Base-by-base conservation (phyloP, 306 rosid genomes). In the Casuarina equisetifolia region DNA sequence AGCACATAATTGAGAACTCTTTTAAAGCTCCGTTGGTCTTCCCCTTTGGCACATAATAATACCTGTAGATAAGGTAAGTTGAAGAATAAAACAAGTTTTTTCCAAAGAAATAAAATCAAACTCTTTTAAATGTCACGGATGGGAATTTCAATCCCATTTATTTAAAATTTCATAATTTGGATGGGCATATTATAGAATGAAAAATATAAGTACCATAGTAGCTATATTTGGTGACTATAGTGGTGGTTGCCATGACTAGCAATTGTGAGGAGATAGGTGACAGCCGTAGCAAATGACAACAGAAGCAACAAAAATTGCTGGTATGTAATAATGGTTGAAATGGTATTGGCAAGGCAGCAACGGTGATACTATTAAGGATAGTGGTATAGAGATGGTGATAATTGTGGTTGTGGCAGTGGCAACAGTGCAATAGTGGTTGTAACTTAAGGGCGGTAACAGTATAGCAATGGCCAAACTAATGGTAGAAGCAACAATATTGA, bases 1-100 rank as follows among this genome's bases (percentile, higher is more conserved):
- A 91, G 84, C 81, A 89, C 78, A 84, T 96, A 96, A 80, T 84
- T 80, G 82, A 89, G 79, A 75, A 89, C 79, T 81, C 69, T 82
- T 84, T 82, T 78, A 75, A 84, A 64, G 63, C 85, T 87, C 84
- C 70, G 49, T 54, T 53, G 59, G 76, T 90, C 96, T 77, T 87
- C 92, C 72, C 86, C 91, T 75, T 80, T 84, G 19, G 84, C 85
- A 73, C 55, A 59, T 78, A 87, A 73, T 51, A 91, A 82, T 82
- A 92, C 96, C 98, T 96, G 82, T 51, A 83, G 76, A 75, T 66
- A 85, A 83, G 76, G 76, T 58, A 54, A 73, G 17, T 72, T 74
- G 78, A 42, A 80, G 46, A 9, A 38, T 72, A 49, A 79, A 84
- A 35, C 69, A 36, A 19, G 16, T 54, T 68, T 78, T 70, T 49